Percentiles rank a stretch among this genome's conserved stretches.
Conservation (phyloP, 1,284 basidiomycete genomes). For the Leccinum cinnamomeum region DNA sequence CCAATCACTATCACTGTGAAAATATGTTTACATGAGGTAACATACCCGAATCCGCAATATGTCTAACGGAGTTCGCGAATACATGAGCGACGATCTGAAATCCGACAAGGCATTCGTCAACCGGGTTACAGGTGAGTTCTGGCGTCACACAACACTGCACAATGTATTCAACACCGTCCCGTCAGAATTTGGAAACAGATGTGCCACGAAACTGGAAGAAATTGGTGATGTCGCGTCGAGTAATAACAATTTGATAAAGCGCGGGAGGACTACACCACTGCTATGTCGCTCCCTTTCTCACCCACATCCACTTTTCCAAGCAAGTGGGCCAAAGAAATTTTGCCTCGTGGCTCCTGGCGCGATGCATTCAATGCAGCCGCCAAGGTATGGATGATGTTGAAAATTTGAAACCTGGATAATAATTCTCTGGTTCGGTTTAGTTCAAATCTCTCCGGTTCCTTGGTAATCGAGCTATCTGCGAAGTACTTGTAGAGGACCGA, state of each 20-base stretch:
- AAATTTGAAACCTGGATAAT: background rate
- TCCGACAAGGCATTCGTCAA: background rate
- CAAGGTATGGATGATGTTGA: background rate
- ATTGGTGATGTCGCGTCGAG: background rate
- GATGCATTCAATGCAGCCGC: background rate
- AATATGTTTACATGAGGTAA: background rate
- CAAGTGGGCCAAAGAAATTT: background rate
- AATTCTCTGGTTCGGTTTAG: background rate
- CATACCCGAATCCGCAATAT: background rate
- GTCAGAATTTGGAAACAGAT: background rate
- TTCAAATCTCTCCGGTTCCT: background rate
- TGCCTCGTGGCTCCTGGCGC: background rate
- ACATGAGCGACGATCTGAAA: background rate
- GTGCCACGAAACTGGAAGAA: background rate
- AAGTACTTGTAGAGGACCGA: background rate
- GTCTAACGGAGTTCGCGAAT: background rate
- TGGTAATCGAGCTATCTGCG: background rate
- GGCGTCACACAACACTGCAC: background rate
- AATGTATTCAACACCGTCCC: background rate
- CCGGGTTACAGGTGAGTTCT: conserved; percentile 1
- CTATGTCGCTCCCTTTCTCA: background rate
- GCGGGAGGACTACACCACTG: background rate
- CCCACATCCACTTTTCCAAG: background rate
- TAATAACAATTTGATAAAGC: background rate
- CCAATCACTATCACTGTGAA: conserved; percentile 4